These are phyloP conservation scores for Myochromella boudieri DNA, from an alignment of 768 basidiomycete genomes.

Conservation along the genomic window DNA sequence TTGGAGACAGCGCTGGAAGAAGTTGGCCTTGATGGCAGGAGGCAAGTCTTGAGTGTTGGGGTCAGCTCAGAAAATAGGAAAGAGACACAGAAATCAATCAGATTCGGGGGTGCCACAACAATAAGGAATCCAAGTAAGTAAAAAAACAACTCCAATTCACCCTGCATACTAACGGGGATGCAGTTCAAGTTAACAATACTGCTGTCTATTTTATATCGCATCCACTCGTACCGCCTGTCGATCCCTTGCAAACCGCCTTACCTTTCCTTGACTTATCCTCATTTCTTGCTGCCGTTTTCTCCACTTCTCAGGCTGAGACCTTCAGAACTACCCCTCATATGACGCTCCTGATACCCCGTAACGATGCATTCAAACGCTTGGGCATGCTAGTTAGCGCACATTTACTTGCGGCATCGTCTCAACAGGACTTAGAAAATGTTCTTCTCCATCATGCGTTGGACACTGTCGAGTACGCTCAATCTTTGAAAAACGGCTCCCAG, in stretches of 20 bases:
- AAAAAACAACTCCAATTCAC: not conserved
- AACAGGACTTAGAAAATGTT: slow-evolving; percentile 77
- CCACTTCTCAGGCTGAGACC: slow-evolving; percentile 75
- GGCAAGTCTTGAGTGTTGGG: slow-evolving; percentile 69
- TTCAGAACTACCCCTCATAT: slow-evolving; percentile 65
- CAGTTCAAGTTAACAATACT: slow-evolving; percentile 75
- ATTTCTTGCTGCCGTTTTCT: slow-evolving; percentile 89
- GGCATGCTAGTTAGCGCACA: slow-evolving; percentile 85
- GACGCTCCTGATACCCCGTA: slow-evolving; percentile 85
- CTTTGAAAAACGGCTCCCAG: slow-evolving; percentile 61
- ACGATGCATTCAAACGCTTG: slow-evolving; percentile 84
- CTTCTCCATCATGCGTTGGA: slow-evolving; percentile 86
- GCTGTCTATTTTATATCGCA: slow-evolving; percentile 89
- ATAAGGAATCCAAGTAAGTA: slow-evolving; percentile 74
- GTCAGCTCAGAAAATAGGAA: slow-evolving; percentile 54
- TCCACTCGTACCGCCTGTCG: slow-evolving; percentile 79
- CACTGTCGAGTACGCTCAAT: slow-evolving; percentile 69
- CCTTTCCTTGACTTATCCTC: slow-evolving; percentile 84
- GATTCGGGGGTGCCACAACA: slow-evolving; percentile 82
- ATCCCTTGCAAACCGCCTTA: slow-evolving; percentile 78
- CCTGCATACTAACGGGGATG: slow-evolving; percentile 10
- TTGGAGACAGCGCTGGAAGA: slow-evolving; percentile 80
- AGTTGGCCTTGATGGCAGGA: slow-evolving; percentile 63
- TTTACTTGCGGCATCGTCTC: slow-evolving; percentile 76
- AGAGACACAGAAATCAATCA: slow-evolving; percentile 52